phyloP scores from a whole-genome alignment of 495 filamentous ascomycete species.

The Eremomyces bilateralis region DNA sequence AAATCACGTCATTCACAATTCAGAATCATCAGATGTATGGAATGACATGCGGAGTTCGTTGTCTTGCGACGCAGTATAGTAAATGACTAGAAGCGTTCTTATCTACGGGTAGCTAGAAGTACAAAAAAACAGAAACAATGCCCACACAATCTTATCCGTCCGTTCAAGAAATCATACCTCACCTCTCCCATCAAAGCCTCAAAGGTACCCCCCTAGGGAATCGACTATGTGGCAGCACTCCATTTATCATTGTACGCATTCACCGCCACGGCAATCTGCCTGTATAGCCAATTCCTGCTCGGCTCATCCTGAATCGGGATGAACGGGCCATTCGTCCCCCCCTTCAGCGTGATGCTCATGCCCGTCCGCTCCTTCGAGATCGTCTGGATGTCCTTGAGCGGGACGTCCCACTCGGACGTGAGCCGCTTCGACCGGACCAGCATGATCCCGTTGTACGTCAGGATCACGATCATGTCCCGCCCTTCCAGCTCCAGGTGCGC shows the following conservation, averaged over 20 bases:
- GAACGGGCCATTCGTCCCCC: conserved; percentile 82
- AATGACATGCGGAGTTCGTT: no score
- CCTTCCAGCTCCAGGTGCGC: conserved; percentile 80
- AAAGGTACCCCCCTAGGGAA: no score
- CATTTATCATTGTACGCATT: conserved; percentile 53
- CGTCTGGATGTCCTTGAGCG: conserved; percentile 86
- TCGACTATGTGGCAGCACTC: no score
- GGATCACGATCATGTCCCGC: conserved; percentile 83
- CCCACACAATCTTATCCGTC: no score
- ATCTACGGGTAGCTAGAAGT: no score
- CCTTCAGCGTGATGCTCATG: conserved; percentile 68
- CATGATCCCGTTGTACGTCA: conserved; percentile 84
- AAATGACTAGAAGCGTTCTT: no score
- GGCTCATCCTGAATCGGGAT: conserved; percentile 83
- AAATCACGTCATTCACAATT: no score
- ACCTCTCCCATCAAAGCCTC: no score
- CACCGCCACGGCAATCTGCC: conserved; percentile 43
- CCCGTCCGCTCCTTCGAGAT: conserved; percentile 93
- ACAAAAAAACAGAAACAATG: no score
- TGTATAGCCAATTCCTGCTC: conserved; percentile 68
- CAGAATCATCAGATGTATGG: no score
- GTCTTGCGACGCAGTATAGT: no score
- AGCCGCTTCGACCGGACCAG: conserved; percentile 69
- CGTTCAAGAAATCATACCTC: no score
- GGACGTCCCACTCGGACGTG: conserved; percentile 83